These are phyloP conservation scores for Trypanosoma scelopori DNA, from an alignment of 208 protist species.

Conservation along the genomic window DNA sequence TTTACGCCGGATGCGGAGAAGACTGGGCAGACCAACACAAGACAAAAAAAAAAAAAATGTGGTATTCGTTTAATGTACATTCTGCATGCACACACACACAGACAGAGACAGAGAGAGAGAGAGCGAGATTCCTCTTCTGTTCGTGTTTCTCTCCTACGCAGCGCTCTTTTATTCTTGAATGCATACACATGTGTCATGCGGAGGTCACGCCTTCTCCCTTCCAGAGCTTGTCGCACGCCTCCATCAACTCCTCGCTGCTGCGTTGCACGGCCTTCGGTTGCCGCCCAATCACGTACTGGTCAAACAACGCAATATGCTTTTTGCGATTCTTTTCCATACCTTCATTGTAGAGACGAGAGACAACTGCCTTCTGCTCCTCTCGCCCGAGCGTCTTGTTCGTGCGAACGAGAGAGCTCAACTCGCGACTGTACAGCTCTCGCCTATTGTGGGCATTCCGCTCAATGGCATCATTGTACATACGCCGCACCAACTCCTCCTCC, in stretches of 20 bases:
- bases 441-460: conserved; percentile 51
- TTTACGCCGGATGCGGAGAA: no score
- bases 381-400: conserved; percentile 38
- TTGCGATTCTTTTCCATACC: conserved; percentile 77
- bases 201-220: conserved; percentile 53
- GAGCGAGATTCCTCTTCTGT: no score
- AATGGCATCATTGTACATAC: conserved; percentile 77
- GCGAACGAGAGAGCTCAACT: conserved; percentile 29
- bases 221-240: conserved; percentile 58
- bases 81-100: no score
- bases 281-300: conserved; percentile 66
- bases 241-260: conserved; percentile 38
- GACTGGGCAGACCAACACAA: no score
- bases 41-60: no score
- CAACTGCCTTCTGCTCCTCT: conserved; percentile 40
- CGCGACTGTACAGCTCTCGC: conserved; percentile 40
- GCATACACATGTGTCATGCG: conserved; percentile 1
- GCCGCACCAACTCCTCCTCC: conserved; percentile 48
- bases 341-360: conserved; percentile 61
- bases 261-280: conserved; percentile 27
- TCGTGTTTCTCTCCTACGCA: no score
- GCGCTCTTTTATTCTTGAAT: no score
- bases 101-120: no score
- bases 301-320: conserved; percentile 74
- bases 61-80: no score